Conservation (phyloP, 805 yeast species). For the Myxozyma monticola region DNA sequence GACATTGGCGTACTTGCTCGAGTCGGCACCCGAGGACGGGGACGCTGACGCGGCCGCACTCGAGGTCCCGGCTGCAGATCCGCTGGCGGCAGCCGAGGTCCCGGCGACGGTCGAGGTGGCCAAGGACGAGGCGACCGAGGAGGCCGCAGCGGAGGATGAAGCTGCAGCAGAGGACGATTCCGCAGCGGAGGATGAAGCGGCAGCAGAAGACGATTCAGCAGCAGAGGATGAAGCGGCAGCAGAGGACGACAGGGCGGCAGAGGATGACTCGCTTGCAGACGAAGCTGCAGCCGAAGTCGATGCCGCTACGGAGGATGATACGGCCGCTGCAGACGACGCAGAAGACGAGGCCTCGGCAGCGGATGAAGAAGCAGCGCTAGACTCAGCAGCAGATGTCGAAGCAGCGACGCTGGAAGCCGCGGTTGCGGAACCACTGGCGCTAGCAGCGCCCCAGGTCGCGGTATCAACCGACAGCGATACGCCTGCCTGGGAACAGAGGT, state of each 20-base stretch:
- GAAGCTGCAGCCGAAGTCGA: slow-evolving; percentile 1
- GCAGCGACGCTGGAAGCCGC: no score
- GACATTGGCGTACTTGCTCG: no score
- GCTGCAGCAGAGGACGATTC: slow-evolving; percentile 8
- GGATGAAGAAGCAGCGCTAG: no score
- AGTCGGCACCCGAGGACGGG: no score
- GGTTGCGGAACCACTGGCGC: slow-evolving; percentile 6
- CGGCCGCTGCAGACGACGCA: no score
- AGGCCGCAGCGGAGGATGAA: slow-evolving; percentile 1
- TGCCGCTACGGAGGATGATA: slow-evolving; percentile 6
- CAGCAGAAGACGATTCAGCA: slow-evolving; percentile 5
- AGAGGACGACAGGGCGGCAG: background rate
- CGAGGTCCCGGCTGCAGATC: slow-evolving; percentile 4
- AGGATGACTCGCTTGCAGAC: slow-evolving; percentile 5
- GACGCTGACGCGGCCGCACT: slow-evolving; percentile 13
- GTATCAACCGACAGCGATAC: slow-evolving; percentile 21
- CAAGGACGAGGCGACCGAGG: slow-evolving; percentile 1
- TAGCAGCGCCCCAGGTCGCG: slow-evolving; percentile 13
- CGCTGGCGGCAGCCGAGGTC: background rate
- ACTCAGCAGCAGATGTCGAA: no score
- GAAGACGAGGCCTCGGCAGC: no score
- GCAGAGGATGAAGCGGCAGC: slow-evolving; percentile 6
- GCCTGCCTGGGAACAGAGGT: slow-evolving; percentile 24
- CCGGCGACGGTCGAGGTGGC: slow-evolving; percentile 2
- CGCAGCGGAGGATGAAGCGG: slow-evolving; percentile 8